A percentile compares a stretch with the other conserved stretches of the same genome.
phyloP scores from a whole-genome alignment of 75 land plant species.

The Cryptomeria japonica region DNA sequence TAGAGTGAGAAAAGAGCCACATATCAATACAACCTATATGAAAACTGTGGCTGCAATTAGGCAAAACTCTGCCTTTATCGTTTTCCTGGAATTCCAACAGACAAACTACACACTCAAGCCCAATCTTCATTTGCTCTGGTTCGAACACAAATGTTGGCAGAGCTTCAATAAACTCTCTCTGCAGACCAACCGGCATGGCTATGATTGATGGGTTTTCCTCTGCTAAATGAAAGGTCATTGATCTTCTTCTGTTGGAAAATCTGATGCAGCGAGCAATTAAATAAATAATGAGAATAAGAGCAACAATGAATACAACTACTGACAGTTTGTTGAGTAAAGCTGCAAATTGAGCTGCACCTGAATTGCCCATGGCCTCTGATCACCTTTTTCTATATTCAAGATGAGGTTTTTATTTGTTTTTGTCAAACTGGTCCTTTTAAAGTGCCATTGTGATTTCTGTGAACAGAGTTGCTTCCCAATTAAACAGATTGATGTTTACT shows the following conservation, averaged over 20 bases:
- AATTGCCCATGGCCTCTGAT: neutral
- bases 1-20: conserved; percentile 55
- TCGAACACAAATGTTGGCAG: conserved; percentile 55
- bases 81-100: conserved; percentile 34
- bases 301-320: neutral
- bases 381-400: too few species aligned
- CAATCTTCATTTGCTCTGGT: neutral
- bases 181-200: neutral
- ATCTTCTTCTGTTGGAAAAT: neutral
- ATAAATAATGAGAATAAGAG: too few species aligned
- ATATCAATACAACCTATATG: conserved; percentile 57
- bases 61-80: conserved; percentile 37
- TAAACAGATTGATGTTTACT: too few species aligned
- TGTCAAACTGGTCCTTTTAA: too few species aligned
- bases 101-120: conserved; percentile 43
- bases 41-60: conserved; percentile 52
- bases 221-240: neutral
- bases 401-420: too few species aligned
- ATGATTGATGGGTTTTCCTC: neutral
- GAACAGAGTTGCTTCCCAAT: too few species aligned
- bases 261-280: neutral
- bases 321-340: neutral
- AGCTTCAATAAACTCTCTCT: conserved; percentile 14
- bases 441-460: too few species aligned
- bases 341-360: neutral